Evolutionary conservation across 805 yeast species (phyloP).

Genomic region (Metschnikowia picachoensis): DNA sequence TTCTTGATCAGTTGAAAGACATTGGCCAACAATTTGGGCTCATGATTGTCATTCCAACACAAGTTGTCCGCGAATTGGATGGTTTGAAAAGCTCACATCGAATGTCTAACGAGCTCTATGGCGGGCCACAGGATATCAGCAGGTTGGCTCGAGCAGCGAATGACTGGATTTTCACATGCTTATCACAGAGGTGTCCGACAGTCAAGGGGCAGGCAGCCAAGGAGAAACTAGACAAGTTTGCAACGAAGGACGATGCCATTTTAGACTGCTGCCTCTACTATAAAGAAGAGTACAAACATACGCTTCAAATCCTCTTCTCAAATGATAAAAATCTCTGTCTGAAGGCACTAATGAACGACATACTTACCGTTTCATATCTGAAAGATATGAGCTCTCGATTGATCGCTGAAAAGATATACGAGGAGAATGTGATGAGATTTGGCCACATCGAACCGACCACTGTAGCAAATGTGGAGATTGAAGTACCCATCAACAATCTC

Average conservation of each 20-base stretch:
- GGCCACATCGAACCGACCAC: constrained; percentile 17
- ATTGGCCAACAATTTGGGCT: constrained; percentile 42
- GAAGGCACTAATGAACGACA: constrained; percentile 65
- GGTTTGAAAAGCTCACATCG: constrained; percentile 52
- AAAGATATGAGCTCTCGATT: constrained; percentile 41
- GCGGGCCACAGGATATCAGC: constrained; percentile 38
- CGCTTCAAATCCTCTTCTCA: constrained; percentile 59
- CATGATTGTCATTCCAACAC: constrained; percentile 61
- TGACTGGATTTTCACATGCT: constrained; percentile 65
- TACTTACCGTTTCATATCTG: constrained; percentile 59
- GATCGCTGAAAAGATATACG: constrained; percentile 38
- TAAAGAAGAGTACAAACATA: constrained; percentile 30
- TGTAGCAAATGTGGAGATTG: constrained; percentile 4
- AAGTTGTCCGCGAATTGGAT: constrained; percentile 76
- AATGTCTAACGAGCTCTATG: constrained; percentile 15
- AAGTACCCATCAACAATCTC: constrained; percentile 5
- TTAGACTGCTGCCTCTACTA: constrained; percentile 78
- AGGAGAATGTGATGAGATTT: constrained; percentile 30
- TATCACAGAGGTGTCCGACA: constrained; percentile 49
- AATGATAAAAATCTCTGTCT: constrained; percentile 82
- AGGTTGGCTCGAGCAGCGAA: constrained; percentile 66
- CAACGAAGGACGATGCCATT: constrained; percentile 73
- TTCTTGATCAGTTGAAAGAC: constrained; percentile 50
- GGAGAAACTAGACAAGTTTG: constrained; percentile 46
- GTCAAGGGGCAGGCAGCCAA: constrained; percentile 62